These are phyloP conservation scores for Exophiala viscosa DNA, from an alignment of 2,329 filamentous ascomycete species.

Conservation along the genomic window DNA sequence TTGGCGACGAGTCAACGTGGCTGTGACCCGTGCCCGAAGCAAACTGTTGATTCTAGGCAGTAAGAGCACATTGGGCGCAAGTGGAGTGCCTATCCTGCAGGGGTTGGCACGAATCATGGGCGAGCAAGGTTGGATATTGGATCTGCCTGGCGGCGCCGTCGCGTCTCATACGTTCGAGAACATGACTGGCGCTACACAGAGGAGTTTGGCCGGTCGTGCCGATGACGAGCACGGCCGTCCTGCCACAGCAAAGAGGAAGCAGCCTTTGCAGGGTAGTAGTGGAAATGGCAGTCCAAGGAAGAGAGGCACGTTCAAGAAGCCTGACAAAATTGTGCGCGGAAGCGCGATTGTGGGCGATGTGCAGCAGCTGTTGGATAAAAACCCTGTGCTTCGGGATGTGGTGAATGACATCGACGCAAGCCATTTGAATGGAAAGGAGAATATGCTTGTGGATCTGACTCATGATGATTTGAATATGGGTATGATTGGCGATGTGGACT, in stretches of 20 bases:
- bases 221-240: background rate
- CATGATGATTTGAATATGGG: too few relatives aligned
- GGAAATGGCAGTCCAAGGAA: slow-evolving; percentile 35
- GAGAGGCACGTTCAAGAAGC: slow-evolving; percentile 34
- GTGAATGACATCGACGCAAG: slow-evolving; percentile 65
- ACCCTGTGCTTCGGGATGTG: slow-evolving; percentile 70
- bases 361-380: slow-evolving; percentile 59
- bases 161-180: slow-evolving; percentile 67
- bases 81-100: slow-evolving; percentile 67
- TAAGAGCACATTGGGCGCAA: slow-evolving; percentile 64
- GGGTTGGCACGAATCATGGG: slow-evolving; percentile 76
- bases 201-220: slow-evolving; percentile 14
- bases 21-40: slow-evolving; percentile 85
- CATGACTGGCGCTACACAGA: slow-evolving; percentile 13
- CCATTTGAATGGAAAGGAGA: slow-evolving; percentile 43
- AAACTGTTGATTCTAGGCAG: slow-evolving; percentile 89
- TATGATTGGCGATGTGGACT: slow-evolving; percentile 11
- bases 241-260: background rate
- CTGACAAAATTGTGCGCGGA: slow-evolving; percentile 59
- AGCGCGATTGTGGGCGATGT: slow-evolving; percentile 37
- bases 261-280: slow-evolving; percentile 24
- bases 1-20: slow-evolving; percentile 91
- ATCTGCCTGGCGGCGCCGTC: slow-evolving; percentile 63
- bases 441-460: background rate
- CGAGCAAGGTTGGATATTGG: slow-evolving; percentile 71